Conservation (phyloP, 495 filamentous ascomycete species). For the Aspergillus leporis region DNA sequence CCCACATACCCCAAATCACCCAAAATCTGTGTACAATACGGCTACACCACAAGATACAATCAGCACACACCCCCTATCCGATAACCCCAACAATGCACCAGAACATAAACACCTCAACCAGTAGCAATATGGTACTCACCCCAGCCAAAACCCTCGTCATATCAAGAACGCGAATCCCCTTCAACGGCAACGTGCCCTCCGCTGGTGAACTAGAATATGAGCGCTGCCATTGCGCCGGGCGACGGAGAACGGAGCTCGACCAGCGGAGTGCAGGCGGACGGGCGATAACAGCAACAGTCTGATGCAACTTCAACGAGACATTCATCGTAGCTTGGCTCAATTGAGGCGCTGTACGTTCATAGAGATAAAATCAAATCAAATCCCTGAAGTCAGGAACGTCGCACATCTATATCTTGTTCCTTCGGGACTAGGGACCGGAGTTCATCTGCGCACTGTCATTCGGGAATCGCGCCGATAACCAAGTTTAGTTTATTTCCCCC, state of each 20-base stretch:
- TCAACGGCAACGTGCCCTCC: conserved; percentile 62
- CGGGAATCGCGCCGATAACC: conserved; percentile 15
- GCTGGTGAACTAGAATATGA: conserved; percentile 33
- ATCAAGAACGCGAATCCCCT: conserved; percentile 86
- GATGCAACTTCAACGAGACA: conserved; percentile 25
- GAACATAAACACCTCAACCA: too few species aligned
- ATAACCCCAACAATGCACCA: conserved; percentile 7
- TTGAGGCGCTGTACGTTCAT: conserved; percentile 4
- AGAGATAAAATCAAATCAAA: conserved; percentile 14
- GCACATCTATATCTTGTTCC: neutral
- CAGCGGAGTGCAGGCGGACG: conserved; percentile 26
- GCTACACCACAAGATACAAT: conserved; percentile 53
- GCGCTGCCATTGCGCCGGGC: conserved; percentile 26
- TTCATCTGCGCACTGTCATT: conserved; percentile 9
- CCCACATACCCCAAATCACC: conserved; percentile 85
- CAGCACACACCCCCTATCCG: too few species aligned
- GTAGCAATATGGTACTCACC: conserved; percentile 56
- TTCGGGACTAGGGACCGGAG: neutral
- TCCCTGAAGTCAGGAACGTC: neutral
- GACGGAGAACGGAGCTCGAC: conserved; percentile 8
- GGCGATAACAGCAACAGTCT: conserved; percentile 20
- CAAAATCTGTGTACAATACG: conserved; percentile 96
- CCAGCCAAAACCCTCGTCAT: conserved; percentile 97
- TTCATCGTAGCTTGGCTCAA: conserved; percentile 23
- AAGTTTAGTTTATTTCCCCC: conserved; percentile 8